These are phyloP conservation scores for Naematelia aurantialba DNA, from an alignment of 768 basidiomycete species.

Conservation along the genomic window DNA sequence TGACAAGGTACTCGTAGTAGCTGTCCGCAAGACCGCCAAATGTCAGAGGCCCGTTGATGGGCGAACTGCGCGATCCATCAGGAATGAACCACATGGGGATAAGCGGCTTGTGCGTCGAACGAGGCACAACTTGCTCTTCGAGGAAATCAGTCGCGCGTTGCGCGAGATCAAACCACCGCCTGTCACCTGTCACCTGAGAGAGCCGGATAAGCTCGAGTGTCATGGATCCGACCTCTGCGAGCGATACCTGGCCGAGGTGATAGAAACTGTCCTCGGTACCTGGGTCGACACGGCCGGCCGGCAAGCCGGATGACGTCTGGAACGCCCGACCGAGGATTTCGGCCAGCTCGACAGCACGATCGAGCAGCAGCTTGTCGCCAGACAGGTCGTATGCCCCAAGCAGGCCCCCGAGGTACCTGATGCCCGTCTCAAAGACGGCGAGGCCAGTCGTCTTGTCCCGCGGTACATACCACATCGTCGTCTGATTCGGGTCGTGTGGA, in stretches of 20 bases:
- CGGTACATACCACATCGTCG: constrained; percentile 7
- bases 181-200: constrained; percentile 49
- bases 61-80: constrained; percentile 10
- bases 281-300: constrained; percentile 46
- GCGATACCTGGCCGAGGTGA: constrained; percentile 26
- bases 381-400: constrained; percentile 53
- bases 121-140: constrained; percentile 37
- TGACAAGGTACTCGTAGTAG: constrained; percentile 54
- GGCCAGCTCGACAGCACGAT: constrained; percentile 52
- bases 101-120: constrained; percentile 33
- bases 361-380: constrained; percentile 51
- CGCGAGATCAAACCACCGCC: constrained; percentile 50
- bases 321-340: constrained; percentile 50
- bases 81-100: constrained; percentile 47
- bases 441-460: constrained; percentile 26
- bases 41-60: constrained; percentile 43
- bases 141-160: constrained; percentile 51
- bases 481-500: background rate
- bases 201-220: constrained; percentile 52
- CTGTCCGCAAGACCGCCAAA: constrained; percentile 51
- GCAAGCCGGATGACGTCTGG: constrained; percentile 49
- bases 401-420: constrained; percentile 53
- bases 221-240: constrained; percentile 52
- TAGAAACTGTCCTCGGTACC: constrained; percentile 29
- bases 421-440: constrained; percentile 52